Conservation (phyloP, 2,329 filamentous ascomycete genomes). For the Scopulariopsis brevicaulis region DNA sequence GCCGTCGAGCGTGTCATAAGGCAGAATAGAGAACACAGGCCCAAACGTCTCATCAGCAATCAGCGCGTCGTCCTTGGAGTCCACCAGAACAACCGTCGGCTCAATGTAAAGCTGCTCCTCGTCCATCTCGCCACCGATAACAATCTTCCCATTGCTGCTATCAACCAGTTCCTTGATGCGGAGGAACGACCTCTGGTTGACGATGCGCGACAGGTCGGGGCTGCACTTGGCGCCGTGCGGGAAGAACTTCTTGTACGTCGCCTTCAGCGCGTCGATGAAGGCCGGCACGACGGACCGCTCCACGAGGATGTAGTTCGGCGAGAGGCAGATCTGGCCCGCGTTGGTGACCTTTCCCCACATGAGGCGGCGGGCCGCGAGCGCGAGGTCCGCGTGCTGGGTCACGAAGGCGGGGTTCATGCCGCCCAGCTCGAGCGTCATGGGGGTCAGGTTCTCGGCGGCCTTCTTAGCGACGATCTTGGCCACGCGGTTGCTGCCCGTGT, state of each 20-base stretch:
- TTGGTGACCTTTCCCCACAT: conserved; percentile 84
- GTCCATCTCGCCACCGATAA: conserved; percentile 78
- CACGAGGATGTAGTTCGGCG: conserved; percentile 83
- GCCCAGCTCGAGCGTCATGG: conserved; percentile 80
- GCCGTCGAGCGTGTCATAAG: conserved; percentile 70
- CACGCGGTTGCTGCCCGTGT: conserved; percentile 71
- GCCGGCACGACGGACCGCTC: conserved; percentile 60
- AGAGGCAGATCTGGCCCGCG: conserved; percentile 84
- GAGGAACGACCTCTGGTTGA: conserved; percentile 69
- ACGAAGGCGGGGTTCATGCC: conserved; percentile 88
- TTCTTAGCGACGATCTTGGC: conserved; percentile 84
- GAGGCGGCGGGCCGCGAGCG: conserved; percentile 70
- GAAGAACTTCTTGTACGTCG: conserved; percentile 65
- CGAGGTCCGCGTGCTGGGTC: conserved; percentile 69
- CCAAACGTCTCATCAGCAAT: conserved; percentile 83
- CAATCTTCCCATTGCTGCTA: conserved; percentile 67
- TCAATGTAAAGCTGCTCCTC: conserved; percentile 74
- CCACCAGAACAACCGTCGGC: conserved; percentile 81
- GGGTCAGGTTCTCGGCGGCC: conserved; percentile 79
- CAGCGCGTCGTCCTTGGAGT: conserved; percentile 62
- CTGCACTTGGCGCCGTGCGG: conserved; percentile 71
- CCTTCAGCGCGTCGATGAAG: conserved; percentile 66
- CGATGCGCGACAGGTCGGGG: conserved; percentile 66
- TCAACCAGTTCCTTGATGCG: conserved; percentile 91
- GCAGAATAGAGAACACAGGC: conserved; percentile 75